These are phyloP conservation scores for Aegle marmelos DNA, from an alignment of 345 rosid species.

Conservation along the genomic window DNA sequence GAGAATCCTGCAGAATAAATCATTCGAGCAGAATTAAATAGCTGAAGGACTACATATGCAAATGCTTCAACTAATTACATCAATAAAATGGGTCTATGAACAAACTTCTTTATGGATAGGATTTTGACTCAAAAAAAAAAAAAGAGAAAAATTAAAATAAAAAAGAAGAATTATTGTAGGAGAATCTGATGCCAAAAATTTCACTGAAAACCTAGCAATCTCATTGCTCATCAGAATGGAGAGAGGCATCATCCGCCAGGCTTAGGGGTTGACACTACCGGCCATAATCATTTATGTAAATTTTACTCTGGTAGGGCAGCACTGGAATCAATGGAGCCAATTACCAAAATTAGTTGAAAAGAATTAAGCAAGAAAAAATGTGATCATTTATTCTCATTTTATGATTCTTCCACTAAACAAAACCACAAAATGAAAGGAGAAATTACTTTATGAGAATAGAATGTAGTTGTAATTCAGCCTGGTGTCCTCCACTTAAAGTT, in stretches of 20 bases:
- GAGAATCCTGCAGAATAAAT: constrained; percentile 31
- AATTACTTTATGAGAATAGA: too few species aligned
- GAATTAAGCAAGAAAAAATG: neutral
- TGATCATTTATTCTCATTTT: neutral
- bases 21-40: neutral
- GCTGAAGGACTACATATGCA: neutral
- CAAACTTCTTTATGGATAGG: neutral
- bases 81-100: neutral
- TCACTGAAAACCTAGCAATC: neutral
- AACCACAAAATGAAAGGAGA: too few species aligned
- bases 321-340: neutral
- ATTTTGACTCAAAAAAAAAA: neutral
- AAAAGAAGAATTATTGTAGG: neutral
- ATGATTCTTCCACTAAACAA: neutral
- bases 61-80: neutral
- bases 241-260: neutral
- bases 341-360: neutral
- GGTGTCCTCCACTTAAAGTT: too few species aligned
- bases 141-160: too few species aligned
- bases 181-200: neutral
- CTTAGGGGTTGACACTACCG: neutral
- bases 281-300: neutral
- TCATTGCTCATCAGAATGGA: neutral
- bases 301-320: neutral
- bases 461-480: too few species aligned